phyloP scores from a whole-genome alignment of 2,329 filamentous ascomycete species.

The Arthrobotrys sphaeroides region DNA sequence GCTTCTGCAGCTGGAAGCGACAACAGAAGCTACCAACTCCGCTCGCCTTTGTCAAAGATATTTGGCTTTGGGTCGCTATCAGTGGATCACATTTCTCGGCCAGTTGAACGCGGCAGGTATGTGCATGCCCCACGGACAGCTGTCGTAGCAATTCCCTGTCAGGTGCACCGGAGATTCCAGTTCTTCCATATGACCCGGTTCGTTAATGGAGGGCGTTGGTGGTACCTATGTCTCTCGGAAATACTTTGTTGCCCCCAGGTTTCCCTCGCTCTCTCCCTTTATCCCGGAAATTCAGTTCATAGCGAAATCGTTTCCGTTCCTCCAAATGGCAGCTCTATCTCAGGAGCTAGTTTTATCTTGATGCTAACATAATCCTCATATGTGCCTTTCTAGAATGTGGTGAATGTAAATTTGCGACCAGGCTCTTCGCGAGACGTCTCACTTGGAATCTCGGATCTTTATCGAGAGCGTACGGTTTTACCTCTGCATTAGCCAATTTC shows the following conservation, averaged over 20 bases:
- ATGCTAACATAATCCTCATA: neutral
- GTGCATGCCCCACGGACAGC: constrained; percentile 26
- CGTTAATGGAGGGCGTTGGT: neutral
- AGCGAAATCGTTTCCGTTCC: neutral
- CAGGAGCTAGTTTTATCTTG: neutral
- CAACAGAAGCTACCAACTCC: constrained; percentile 50
- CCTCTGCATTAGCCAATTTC: constrained; percentile 36
- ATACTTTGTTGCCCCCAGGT: constrained; percentile 14
- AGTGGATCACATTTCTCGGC: constrained; percentile 18
- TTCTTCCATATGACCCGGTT: constrained; percentile 43
- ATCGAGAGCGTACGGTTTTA: constrained; percentile 15
- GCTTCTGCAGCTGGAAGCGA: constrained; percentile 53
- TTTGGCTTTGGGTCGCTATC: constrained; percentile 34
- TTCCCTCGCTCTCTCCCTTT: neutral
- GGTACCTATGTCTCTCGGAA: constrained; percentile 15
- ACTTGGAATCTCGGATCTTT: constrained; percentile 30
- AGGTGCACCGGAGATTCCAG: constrained; percentile 36
- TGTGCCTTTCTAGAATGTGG: neutral
- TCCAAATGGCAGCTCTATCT: neutral
- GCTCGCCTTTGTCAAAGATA: constrained; percentile 18
- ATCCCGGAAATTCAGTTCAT: constrained; percentile 8
- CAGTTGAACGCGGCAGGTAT: constrained; percentile 21
- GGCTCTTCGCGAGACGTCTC: neutral
- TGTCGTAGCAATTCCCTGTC: constrained; percentile 28
- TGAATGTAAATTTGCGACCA: neutral